A percentile compares a stretch with the other conserved stretches of the same genome.
These are phyloP conservation scores for Chlamydomonas asymmetrica DNA, from an alignment of 139 green algal species.

Conservation along the genomic window DNA sequence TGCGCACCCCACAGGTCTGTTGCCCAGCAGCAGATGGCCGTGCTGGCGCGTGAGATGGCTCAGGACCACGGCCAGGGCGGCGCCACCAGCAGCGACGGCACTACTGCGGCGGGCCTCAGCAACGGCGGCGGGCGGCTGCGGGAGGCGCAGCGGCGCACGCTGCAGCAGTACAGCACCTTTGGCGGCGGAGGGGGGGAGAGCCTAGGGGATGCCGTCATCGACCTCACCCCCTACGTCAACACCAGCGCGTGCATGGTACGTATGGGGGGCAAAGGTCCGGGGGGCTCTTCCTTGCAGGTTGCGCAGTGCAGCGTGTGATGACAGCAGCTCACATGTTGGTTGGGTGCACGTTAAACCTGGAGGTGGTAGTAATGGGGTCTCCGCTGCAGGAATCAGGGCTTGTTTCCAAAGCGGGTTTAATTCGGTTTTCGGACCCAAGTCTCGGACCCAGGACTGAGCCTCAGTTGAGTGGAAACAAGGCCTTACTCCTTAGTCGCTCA, in stretches of 20 bases:
- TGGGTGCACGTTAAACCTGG: too few relatives aligned
- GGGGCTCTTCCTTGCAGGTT: too few relatives aligned
- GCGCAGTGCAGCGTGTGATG: too few relatives aligned
- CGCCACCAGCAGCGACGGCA: background rate
- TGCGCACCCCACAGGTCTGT: background rate
- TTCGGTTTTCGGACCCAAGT: too few relatives aligned
- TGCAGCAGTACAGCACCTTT: background rate
- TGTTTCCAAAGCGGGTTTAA: too few relatives aligned
- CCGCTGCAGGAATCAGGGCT: too few relatives aligned
- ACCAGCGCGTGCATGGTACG: slow-evolving; percentile 61
- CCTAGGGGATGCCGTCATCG: slow-evolving; percentile 36
- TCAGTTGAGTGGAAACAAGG: too few relatives aligned
- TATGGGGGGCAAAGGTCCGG: too few relatives aligned
- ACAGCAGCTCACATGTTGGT: too few relatives aligned
- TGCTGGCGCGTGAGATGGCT: slow-evolving; percentile 34
- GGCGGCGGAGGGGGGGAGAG: background rate
- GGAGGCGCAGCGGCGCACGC: background rate
- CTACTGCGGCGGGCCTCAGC: background rate
- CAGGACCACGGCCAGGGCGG: background rate
- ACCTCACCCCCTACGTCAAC: slow-evolving; percentile 84
- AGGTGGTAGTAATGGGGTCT: too few relatives aligned
- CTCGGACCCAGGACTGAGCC: too few relatives aligned
- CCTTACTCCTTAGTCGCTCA: too few relatives aligned
- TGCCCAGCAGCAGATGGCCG: slow-evolving; percentile 60
- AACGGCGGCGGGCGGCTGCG: background rate